These are phyloP conservation scores for Ephemerocybe angulata DNA, from an alignment of 768 basidiomycete genomes.

Conservation along the genomic window DNA sequence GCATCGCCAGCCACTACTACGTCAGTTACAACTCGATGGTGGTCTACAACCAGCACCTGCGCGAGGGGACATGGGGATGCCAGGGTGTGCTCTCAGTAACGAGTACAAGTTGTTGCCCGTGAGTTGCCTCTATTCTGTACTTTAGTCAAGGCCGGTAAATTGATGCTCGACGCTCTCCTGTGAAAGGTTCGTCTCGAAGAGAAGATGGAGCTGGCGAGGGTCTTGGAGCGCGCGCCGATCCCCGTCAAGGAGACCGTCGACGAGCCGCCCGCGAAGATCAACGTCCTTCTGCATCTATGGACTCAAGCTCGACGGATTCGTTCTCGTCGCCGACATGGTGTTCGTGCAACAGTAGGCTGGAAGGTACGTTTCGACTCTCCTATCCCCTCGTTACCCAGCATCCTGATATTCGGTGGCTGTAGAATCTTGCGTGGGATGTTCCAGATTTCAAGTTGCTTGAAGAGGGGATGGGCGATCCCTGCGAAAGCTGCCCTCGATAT, in stretches of 20 bases:
- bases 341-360: constrained; percentile 98
- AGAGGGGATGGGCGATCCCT: constrained; percentile 96
- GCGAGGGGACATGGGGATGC: too few relatives aligned
- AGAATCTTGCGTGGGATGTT: constrained; percentile 94
- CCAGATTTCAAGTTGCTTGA: constrained; percentile 95
- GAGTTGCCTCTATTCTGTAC: not conserved
- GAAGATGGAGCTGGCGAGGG: constrained; percentile 81
- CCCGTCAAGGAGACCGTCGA: too few relatives aligned
- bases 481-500: constrained; percentile 87
- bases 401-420: not conserved
- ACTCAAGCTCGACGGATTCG: too few relatives aligned
- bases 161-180: constrained; percentile 28
- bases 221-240: constrained; percentile 91
- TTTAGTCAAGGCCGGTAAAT: too few relatives aligned
- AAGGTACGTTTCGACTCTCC: constrained; percentile 41
- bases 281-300: too few relatives aligned
- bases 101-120: constrained; percentile 84
- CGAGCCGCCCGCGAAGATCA: too few relatives aligned
- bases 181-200: too few relatives aligned
- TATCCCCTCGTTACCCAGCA: not conserved
- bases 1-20: constrained; percentile 94
- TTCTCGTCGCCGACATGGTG: too few relatives aligned
- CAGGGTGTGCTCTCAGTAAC: constrained; percentile 90
- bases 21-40: constrained; percentile 95
- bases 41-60: constrained; percentile 91